phyloP scores from a whole-genome alignment of 148 eudicot species.

The Mesembryanthemum crystallinum region DNA sequence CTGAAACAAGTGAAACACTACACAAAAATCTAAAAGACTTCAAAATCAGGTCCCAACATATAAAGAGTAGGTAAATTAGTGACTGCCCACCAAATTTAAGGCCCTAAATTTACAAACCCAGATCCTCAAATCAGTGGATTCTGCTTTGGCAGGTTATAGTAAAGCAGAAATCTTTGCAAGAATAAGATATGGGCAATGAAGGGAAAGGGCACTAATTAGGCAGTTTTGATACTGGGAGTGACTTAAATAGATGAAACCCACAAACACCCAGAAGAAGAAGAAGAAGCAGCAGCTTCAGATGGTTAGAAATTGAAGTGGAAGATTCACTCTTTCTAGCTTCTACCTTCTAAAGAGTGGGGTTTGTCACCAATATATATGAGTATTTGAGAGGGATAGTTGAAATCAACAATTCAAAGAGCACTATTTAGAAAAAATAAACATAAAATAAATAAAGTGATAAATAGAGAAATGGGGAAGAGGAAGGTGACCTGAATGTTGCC shows the following conservation, averaged over 20 bases:
- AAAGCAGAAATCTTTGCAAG: conserved; percentile 5
- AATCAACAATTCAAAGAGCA: conserved; percentile 5
- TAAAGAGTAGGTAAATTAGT: background rate
- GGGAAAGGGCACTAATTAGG: background rate
- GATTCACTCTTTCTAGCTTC: background rate
- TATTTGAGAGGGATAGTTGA: background rate
- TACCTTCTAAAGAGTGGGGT: background rate
- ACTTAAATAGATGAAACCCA: conserved; percentile 4
- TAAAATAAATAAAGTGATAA: background rate
- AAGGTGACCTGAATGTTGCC: conserved; percentile 27
- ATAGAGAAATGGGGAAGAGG: background rate
- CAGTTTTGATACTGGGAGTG: background rate
- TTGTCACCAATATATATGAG: background rate
- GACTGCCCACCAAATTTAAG: conserved; percentile 15
- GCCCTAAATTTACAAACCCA: conserved; percentile 25
- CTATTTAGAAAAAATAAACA: background rate
- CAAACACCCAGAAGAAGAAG: conserved; percentile 11
- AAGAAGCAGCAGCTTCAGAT: too few relatives aligned
- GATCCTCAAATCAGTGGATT: conserved; percentile 6
- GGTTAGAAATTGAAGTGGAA: conserved; percentile 7
- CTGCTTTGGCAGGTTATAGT: background rate
- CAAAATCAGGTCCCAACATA: background rate
- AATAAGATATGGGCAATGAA: background rate
- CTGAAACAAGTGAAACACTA: conserved; percentile 16
- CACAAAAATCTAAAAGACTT: background rate